phyloP scores from a whole-genome alignment of 192 early-diverging fungal genomes.

The Piromyces finnis region DNA sequence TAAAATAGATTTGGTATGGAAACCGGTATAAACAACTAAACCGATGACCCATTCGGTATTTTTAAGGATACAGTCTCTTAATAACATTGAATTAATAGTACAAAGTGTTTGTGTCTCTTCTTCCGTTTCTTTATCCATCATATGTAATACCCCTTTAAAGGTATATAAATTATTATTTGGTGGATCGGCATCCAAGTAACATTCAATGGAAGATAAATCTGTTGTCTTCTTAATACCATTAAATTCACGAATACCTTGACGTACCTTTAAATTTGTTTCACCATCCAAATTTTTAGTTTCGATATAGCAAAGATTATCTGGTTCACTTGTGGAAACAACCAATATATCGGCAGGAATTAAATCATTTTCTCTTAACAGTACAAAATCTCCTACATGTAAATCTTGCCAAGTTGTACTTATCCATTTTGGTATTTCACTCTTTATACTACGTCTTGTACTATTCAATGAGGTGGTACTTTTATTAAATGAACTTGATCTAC shows the following conservation, averaged over 20 bases:
- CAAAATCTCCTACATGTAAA: conserved; percentile 74
- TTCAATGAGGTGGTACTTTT: not conserved
- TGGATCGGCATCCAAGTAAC: conserved; percentile 60
- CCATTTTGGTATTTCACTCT: not conserved
- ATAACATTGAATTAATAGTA: conserved; percentile 57
- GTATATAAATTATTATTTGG: conserved; percentile 77
- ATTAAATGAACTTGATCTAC: not conserved
- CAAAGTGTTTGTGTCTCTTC: not conserved
- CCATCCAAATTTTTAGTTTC: conserved; percentile 98
- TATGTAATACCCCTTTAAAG: conserved; percentile 54
- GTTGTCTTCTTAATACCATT: conserved; percentile 12
- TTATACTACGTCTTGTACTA: not conserved
- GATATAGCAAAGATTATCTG: conserved; percentile 69
- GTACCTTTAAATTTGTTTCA: conserved; percentile 93
- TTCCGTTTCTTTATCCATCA: not conserved
- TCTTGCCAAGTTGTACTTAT: conserved; percentile 51
- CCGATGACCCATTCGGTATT: conserved; percentile 85
- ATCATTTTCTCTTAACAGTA: conserved; percentile 67
- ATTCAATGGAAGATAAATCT: conserved; percentile 27
- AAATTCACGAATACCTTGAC: conserved; percentile 45
- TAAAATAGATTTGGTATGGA: conserved; percentile 92
- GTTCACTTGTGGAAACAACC: conserved; percentile 67
- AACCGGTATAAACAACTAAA: conserved; percentile 72
- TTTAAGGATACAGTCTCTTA: conserved; percentile 80
- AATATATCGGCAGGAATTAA: conserved; percentile 82